A percentile compares a stretch with the other conserved stretches of the same genome.
These are phyloP conservation scores for Daldinia childiae DNA, from an alignment of 495 filamentous ascomycete genomes.

Conservation along the genomic window DNA sequence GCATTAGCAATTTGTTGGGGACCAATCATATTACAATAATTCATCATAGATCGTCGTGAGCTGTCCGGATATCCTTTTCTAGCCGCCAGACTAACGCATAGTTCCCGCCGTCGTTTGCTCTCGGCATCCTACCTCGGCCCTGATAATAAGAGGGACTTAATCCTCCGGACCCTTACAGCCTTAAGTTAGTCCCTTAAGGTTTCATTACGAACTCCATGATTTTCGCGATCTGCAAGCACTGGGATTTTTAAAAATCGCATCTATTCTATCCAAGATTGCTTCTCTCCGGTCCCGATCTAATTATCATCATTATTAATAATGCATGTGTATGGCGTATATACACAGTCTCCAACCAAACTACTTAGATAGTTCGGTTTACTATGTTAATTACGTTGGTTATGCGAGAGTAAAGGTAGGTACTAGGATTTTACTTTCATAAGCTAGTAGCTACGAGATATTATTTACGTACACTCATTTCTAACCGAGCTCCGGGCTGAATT, in stretches of 20 bases:
- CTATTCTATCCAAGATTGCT: slow-evolving; percentile 20
- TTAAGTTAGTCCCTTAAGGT: slow-evolving; percentile 6
- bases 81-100: slow-evolving; percentile 10
- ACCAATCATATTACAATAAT: not conserved
- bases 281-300: slow-evolving; percentile 22
- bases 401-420: not conserved
- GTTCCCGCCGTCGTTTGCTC: slow-evolving; percentile 9
- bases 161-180: not conserved
- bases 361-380: not conserved
- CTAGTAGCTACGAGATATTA: not conserved
- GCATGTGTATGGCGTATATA: not conserved
- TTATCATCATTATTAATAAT: not conserved
- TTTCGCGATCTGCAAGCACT: not conserved
- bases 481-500: not conserved
- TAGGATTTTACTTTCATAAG: not conserved
- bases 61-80: slow-evolving; percentile 5
- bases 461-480: not conserved
- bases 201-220: slow-evolving; percentile 2
- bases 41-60: not conserved
- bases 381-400: not conserved
- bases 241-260: slow-evolving; percentile 15
- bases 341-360: not conserved
- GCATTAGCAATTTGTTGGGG: not conserved
- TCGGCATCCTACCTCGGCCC: slow-evolving; percentile 8
- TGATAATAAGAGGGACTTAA: slow-evolving; percentile 1